Evolutionary conservation across 352 stramenopile species (phyloP).

Genomic region (Saprolegnia parasitica): DNA sequence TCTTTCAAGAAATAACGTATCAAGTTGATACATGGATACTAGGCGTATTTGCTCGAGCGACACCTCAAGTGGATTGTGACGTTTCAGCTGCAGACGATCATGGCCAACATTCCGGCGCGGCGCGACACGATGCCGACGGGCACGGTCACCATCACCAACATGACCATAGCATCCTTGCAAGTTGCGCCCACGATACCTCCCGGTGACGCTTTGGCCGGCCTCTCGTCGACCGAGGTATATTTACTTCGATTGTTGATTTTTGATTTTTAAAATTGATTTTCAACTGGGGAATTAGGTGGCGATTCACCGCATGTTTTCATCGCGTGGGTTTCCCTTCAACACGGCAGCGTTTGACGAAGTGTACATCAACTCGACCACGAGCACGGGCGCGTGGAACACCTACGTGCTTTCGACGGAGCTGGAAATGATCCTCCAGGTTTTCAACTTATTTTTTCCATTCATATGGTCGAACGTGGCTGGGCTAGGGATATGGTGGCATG

Average conservation of each 20-base stretch:
- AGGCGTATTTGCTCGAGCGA: background rate
- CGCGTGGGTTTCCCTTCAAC: slow-evolving; percentile 23
- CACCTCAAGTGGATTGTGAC: slow-evolving; percentile 13
- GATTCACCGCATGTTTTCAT: slow-evolving; percentile 8
- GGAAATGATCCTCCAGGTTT: slow-evolving; percentile 21
- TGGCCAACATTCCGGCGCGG: slow-evolving; percentile 21
- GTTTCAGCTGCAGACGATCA: slow-evolving; percentile 23
- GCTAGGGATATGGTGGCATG: slow-evolving; percentile 18
- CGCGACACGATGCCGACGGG: slow-evolving; percentile 23
- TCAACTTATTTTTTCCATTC: background rate
- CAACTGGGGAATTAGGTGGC: too few species aligned
- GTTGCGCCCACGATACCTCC: background rate
- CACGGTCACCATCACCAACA: slow-evolving; percentile 21
- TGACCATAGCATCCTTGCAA: background rate
- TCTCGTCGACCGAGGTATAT: slow-evolving; percentile 1
- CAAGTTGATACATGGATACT: background rate
- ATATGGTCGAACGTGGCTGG: too few species aligned
- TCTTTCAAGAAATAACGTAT: too few species aligned
- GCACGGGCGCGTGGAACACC: slow-evolving; percentile 20
- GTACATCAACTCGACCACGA: slow-evolving; percentile 7
- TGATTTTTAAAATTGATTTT: background rate
- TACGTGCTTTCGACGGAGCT: slow-evolving; percentile 7
- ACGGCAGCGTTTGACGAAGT: slow-evolving; percentile 11
- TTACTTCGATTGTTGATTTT: background rate
- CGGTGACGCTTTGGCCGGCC: background rate